Evolutionary conservation across 345 rosid species (phyloP), one percentile per base, ranked within the genome.

Genomic region (Eucalyptus cloeziana): DNA sequence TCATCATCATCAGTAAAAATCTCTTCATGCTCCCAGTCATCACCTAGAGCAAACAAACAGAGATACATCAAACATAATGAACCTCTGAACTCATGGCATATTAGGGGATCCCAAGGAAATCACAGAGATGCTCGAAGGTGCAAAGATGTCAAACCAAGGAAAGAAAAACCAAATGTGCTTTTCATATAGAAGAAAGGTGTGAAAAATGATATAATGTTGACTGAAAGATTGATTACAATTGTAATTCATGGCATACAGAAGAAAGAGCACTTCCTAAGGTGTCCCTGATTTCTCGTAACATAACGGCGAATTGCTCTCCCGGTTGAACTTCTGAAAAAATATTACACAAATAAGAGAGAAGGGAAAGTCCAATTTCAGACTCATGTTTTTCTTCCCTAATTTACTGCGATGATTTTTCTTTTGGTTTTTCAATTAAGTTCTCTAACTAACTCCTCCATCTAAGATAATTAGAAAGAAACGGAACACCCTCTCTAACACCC

Each of bases 11-110:
- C 99, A 4, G 99, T 98, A 92, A 98, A 97, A 89, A 96, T 97
- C 86, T 98, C 99, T 91, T 98, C 99, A 88, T 98, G 99, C 93
- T 98, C 99, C 99, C 99, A 97, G 88, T 98, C 99, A 94, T 96
- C 99, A 88, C 99, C 99, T 97, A 90, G 51, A 80, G 88, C 67
- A 69, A 90, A 83, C 49, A 54, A 71, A 80, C 44, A 25, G 81
- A 86, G n/a, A 86, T 86, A 8, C 87, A 43, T 71, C 47, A 43
- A n/a, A 51, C n/a, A 60, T 60, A 37, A 85, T 49, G 47, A 81
- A 40, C 83, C 44, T 76, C 83, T 37, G 83, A 76, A 76, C 83
- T 22, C 37, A 76, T 37, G 27, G 83, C 83, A 40, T 40, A 76
- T 21, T 37, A 76, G 16, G 47, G 47, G 83, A 76, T 76, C 83